These are phyloP conservation scores for Entomortierella beljakovae DNA, from an alignment of 192 early-diverging fungal species.

Conservation along the genomic window DNA sequence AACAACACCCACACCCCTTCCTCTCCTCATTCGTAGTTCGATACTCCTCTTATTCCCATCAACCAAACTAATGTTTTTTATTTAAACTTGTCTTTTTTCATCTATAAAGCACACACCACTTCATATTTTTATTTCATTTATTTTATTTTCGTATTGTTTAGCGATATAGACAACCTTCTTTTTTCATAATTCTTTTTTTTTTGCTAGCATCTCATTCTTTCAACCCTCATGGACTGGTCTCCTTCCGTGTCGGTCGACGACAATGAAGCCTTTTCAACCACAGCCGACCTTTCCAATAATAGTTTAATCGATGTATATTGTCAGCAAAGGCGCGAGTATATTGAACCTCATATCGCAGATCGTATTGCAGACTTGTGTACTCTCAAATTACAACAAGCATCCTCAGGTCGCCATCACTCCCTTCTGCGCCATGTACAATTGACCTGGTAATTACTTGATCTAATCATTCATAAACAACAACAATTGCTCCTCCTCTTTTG, in stretches of 20 bases:
- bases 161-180: neutral
- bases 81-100: too few relatives aligned
- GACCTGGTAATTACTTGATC: constrained; percentile 14
- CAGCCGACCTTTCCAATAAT: neutral
- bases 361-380: constrained; percentile 28
- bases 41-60: too few relatives aligned
- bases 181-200: neutral
- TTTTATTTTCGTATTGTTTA: constrained; percentile 5
- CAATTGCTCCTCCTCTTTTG: neutral
- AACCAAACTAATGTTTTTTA: too few relatives aligned
- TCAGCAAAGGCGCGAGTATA: constrained; percentile 10
- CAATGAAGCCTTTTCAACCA: neutral
- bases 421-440: constrained; percentile 34
- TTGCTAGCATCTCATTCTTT: neutral
- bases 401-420: constrained; percentile 18
- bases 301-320: constrained; percentile 4
- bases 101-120: too few relatives aligned
- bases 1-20: too few relatives aligned
- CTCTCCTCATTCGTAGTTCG: too few relatives aligned
- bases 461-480: too few relatives aligned
- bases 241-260: constrained; percentile 15
- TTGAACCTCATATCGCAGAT: constrained; percentile 24
- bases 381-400: constrained; percentile 34
- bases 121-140: too few relatives aligned
- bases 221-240: constrained; percentile 23